These are phyloP conservation scores for Porogramme epimiltina DNA, from an alignment of 1,284 basidiomycete species.

Conservation along the genomic window DNA sequence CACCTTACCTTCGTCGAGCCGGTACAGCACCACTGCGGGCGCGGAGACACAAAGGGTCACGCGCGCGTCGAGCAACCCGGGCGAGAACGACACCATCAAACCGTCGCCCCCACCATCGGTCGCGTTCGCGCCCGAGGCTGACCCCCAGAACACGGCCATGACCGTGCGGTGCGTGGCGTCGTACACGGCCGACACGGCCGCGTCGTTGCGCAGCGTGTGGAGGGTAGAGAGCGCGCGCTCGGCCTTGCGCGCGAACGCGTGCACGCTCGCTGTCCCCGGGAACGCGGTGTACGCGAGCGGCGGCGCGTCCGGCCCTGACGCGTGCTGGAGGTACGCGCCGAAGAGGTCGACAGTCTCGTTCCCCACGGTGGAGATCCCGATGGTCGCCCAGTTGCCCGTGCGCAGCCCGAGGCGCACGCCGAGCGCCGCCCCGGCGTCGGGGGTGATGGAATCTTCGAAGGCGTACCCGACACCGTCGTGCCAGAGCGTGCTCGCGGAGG, in stretches of 20 bases:
- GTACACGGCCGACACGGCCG: conserved; percentile 34
- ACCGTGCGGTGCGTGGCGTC: conserved; percentile 30
- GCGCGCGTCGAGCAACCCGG: conserved; percentile 19
- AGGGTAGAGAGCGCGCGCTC: conserved; percentile 24
- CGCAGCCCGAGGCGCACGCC: conserved; percentile 48
- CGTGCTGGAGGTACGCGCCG: conserved; percentile 59
- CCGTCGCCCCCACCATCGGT: too few relatives aligned
- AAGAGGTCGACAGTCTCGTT: conserved; percentile 59
- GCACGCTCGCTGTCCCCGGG: conserved; percentile 43
- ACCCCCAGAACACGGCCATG: conserved; percentile 39
- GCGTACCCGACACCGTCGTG: conserved; percentile 59
- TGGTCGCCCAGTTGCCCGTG: conserved; percentile 61
- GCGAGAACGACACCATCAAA: conserved; percentile 21
- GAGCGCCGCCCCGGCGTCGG: conserved; percentile 33
- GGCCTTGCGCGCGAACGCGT: conserved; percentile 34
- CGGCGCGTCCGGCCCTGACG: conserved; percentile 20
- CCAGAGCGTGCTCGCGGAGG: conserved; percentile 48
- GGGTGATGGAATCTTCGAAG: conserved; percentile 30
- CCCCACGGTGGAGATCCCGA: conserved; percentile 60
- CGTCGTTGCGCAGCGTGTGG: conserved; percentile 40
- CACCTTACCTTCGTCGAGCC: conserved; percentile 42
- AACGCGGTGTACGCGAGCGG: conserved; percentile 55
- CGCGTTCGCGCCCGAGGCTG: conserved; percentile 25
- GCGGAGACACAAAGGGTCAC: conserved; percentile 42
- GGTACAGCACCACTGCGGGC: conserved; percentile 49